Conservation (phyloP, 2,329 filamentous ascomycete species). For the Volutella citrinella region DNA sequence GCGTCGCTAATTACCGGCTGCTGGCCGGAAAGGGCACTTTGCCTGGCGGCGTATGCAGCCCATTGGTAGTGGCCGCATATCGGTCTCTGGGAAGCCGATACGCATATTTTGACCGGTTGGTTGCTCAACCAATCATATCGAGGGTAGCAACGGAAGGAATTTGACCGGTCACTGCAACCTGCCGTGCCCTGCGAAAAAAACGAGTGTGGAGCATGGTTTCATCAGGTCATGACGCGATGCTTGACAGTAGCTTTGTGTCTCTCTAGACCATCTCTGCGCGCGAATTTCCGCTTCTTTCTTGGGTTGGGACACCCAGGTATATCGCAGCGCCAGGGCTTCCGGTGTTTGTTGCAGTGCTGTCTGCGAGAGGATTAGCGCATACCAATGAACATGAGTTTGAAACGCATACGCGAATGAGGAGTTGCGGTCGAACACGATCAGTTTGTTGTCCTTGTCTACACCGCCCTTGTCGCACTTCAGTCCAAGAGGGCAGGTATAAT, state of each 20-base stretch:
- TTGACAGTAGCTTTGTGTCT: constrained; percentile 39
- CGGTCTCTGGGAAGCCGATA: too few relatives aligned
- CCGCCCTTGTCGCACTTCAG: constrained; percentile 38
- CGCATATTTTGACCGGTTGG: not conserved
- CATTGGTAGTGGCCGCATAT: too few relatives aligned
- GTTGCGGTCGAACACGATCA: constrained; percentile 39
- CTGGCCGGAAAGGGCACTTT: too few relatives aligned
- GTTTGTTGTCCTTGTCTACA: constrained; percentile 35
- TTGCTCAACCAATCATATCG: not conserved
- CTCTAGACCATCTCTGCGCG: constrained; percentile 40
- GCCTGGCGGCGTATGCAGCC: too few relatives aligned
- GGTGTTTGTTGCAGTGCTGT: constrained; percentile 42
- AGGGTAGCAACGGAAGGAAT: constrained; percentile 16
- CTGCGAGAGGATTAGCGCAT: constrained; percentile 25
- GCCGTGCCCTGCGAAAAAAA: too few relatives aligned
- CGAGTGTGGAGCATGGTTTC: constrained; percentile 15
- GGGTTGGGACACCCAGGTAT: constrained; percentile 38
- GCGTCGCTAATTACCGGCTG: too few relatives aligned
- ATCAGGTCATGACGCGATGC: constrained; percentile 31
- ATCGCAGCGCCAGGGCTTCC: constrained; percentile 40
- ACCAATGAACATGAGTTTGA: too few relatives aligned
- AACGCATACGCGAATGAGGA: constrained; percentile 37
- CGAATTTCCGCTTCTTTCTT: constrained; percentile 39
- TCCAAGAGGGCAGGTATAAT: constrained; percentile 35
- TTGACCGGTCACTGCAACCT: constrained; percentile 25